These are phyloP conservation scores for Acer campestre DNA, from an alignment of 345 rosid genomes.

Conservation along the genomic window DNA sequence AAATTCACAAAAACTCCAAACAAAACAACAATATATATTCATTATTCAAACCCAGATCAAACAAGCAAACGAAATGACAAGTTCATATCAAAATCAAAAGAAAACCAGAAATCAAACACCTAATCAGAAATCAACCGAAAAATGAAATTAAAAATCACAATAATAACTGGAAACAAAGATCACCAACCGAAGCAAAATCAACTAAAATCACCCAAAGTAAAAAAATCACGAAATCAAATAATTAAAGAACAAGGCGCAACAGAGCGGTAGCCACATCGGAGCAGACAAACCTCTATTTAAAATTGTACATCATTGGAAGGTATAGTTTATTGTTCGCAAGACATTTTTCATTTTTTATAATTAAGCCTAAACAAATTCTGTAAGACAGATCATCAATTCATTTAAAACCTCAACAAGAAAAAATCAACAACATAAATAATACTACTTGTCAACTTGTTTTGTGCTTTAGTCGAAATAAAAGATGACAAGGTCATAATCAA, in stretches of 20 bases:
- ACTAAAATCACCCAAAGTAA: not conserved
- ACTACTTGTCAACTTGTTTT: too few relatives aligned
- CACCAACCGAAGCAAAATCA: not conserved
- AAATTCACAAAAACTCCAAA: not conserved
- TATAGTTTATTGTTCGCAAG: too few relatives aligned
- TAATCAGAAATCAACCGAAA: not conserved
- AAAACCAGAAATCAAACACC: not conserved
- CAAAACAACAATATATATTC: not conserved
- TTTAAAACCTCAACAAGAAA: too few relatives aligned
- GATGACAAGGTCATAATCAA: too few relatives aligned
- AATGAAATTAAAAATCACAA: too few relatives aligned
- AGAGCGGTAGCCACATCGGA: conserved; percentile 52
- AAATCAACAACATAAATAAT: too few relatives aligned
- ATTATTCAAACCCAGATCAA: not conserved
- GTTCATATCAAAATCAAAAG: not conserved
- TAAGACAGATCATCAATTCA: too few relatives aligned
- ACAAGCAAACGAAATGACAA: not conserved
- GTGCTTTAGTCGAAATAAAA: too few relatives aligned
- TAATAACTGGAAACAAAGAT: not conserved
- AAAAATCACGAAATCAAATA: not conserved
- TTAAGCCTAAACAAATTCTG: too few relatives aligned
- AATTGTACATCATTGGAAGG: too few relatives aligned
- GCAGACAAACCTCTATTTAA: too few relatives aligned
- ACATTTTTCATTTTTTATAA: too few relatives aligned
- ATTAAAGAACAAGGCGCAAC: conserved; percentile 42